Percentiles rank a stretch among this genome's conserved stretches.
Evolutionary conservation across 2,329 filamentous ascomycete genomes (phyloP).

Genomic region (Fusarium ramigenum): DNA sequence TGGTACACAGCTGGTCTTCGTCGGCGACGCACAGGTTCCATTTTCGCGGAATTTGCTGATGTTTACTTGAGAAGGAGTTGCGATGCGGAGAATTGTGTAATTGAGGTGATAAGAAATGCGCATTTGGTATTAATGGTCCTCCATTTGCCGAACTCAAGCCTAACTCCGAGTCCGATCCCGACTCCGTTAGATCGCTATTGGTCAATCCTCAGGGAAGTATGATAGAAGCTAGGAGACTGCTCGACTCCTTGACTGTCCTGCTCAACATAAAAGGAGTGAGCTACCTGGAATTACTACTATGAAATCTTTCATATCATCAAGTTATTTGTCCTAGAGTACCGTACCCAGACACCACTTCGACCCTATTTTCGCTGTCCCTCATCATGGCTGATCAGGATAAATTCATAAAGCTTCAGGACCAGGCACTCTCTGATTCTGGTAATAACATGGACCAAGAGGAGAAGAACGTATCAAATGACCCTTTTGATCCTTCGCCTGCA

Average conservation of each 20-base stretch:
- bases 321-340: too few species aligned
- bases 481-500: not conserved
- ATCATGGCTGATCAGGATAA: not conserved
- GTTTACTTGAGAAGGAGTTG: too few species aligned
- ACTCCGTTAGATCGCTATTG: not conserved
- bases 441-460: not conserved
- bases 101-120: slow-evolving; percentile 7
- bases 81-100: not conserved
- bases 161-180: not conserved
- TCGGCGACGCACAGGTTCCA: slow-evolving; percentile 38
- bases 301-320: not conserved
- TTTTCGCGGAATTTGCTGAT: not conserved
- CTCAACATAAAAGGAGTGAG: not conserved
- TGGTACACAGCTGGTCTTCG: slow-evolving; percentile 44
- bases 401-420: not conserved
- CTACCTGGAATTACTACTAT: not conserved
- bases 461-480: too few species aligned
- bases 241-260: not conserved
- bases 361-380: not conserved
- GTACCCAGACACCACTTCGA: too few species aligned
- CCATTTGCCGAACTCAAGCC: slow-evolving; percentile 7
- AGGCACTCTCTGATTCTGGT: not conserved
- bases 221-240: not conserved
- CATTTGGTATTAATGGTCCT: not conserved
- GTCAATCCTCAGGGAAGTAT: accelerated